These are phyloP conservation scores for Candida pseudofarinosa DNA, from an alignment of 805 yeast species.

Conservation along the genomic window DNA sequence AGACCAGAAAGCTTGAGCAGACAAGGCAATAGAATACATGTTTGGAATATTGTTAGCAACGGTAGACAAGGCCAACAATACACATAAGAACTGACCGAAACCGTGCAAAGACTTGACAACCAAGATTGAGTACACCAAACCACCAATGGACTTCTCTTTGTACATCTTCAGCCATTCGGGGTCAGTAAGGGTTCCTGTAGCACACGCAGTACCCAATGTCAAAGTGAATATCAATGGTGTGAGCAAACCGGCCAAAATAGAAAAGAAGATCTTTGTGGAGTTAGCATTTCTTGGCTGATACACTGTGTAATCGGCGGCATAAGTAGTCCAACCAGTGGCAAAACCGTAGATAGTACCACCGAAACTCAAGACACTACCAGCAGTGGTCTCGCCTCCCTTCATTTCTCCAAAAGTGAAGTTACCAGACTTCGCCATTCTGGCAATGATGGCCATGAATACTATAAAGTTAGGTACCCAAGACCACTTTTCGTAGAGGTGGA, in stretches of 20 bases:
- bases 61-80: constrained; percentile 77
- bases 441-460: constrained; percentile 74
- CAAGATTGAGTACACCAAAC: constrained; percentile 72
- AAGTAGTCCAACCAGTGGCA: constrained; percentile 93
- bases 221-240: constrained; percentile 25
- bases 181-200: constrained; percentile 21
- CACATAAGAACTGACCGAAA: constrained; percentile 88
- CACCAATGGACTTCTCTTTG: constrained; percentile 62
- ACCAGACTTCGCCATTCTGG: constrained; percentile 64
- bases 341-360: constrained; percentile 84
- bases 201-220: constrained; percentile 30
- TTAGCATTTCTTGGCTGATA: constrained; percentile 71
- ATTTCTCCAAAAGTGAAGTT: constrained; percentile 44
- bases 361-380: constrained; percentile 72
- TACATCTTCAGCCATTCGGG: constrained; percentile 50
- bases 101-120: constrained; percentile 80
- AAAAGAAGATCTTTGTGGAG: constrained; percentile 55
- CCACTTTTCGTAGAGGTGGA: constrained; percentile 79
- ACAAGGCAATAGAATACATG: constrained; percentile 85
- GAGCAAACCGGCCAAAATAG: constrained; percentile 48
- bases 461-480: constrained; percentile 82
- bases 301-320: constrained; percentile 88
- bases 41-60: constrained; percentile 91
- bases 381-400: constrained; percentile 58
- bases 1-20: constrained; percentile 82